phyloP scores from a whole-genome alignment of 257 asterid species.

The Phtheirospermum japonicum region DNA sequence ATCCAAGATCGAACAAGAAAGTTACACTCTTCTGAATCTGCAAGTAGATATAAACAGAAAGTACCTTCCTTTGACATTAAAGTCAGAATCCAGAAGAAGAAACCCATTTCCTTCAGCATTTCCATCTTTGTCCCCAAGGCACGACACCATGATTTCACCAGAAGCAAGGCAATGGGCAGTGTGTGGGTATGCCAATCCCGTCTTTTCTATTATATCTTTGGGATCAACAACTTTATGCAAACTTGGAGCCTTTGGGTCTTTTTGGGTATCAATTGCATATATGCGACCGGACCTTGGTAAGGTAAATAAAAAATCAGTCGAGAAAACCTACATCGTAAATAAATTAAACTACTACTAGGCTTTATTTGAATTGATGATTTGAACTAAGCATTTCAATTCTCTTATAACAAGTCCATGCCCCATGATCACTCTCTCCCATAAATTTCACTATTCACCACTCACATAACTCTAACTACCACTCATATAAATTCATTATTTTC shows the following conservation, averaged over 20 bases:
- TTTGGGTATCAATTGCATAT: conserved; percentile 79
- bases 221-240: conserved; percentile 77
- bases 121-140: conserved; percentile 97
- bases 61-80: conserved; percentile 97
- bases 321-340: neutral
- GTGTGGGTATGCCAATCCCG: conserved; percentile 95
- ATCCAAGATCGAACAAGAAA: neutral
- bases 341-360: neutral
- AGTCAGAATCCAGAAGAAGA: conserved; percentile 84
- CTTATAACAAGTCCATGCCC: no score
- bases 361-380: no score
- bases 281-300: conserved; percentile 84
- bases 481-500: no score
- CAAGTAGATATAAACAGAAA: conserved; percentile 8
- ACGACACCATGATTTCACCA: conserved; percentile 94
- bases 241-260: conserved; percentile 81
- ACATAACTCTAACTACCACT: no score
- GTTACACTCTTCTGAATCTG: neutral
- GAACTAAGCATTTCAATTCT: neutral
- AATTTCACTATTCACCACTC: no score
- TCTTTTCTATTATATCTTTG: conserved; percentile 60
- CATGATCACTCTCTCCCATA: no score
- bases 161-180: conserved; percentile 98
- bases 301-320: neutral
- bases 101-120: conserved; percentile 92